phyloP scores from a whole-genome alignment of 2,329 filamentous ascomycete species.

The Trichoderma atroviride region DNA sequence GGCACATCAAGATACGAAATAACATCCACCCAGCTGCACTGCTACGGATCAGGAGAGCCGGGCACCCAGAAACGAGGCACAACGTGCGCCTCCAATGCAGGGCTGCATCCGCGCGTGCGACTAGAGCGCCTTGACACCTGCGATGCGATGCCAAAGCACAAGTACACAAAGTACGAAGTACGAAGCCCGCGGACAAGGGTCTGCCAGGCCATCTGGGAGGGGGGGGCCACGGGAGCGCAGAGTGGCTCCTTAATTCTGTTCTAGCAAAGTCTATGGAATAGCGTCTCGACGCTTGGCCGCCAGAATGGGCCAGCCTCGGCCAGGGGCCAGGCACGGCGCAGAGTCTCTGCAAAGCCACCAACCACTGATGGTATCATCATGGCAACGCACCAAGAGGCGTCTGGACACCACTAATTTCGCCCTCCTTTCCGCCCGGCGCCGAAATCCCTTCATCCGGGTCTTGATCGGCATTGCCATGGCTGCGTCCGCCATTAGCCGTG shows the following conservation, averaged over 20 bases:
- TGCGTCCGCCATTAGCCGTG: slow-evolving; percentile 15
- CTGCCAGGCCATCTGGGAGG: not conserved
- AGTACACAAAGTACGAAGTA: not conserved
- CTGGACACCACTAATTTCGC: not conserved
- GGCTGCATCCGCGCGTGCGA: slow-evolving; percentile 6
- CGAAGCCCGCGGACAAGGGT: slow-evolving; percentile 7
- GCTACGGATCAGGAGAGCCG: slow-evolving; percentile 3
- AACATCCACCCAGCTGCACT: not conserved
- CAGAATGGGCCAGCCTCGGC: slow-evolving; percentile 15
- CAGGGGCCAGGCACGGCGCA: slow-evolving; percentile 23
- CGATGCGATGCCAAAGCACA: not conserved
- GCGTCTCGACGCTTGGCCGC: slow-evolving; percentile 17
- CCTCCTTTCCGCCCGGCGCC: not conserved
- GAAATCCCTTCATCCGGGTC: not conserved
- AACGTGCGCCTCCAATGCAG: not conserved
- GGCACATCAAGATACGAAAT: not conserved
- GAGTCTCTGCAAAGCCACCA: not conserved
- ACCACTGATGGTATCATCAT: slow-evolving; percentile 11
- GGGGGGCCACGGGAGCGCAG: slow-evolving; percentile 11
- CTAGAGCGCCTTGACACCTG: slow-evolving; percentile 3
- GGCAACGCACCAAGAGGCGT: slow-evolving; percentile 3
- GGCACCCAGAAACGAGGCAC: not conserved
- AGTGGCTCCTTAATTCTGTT: slow-evolving; percentile 23
- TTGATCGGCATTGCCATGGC: slow-evolving; percentile 15
- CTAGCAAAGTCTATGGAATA: slow-evolving; percentile 19